A percentile compares a stretch with the other conserved stretches of the same genome.
These are phyloP conservation scores for Lactarius hatsudake DNA, from an alignment of 768 basidiomycete species.

Conservation along the genomic window DNA sequence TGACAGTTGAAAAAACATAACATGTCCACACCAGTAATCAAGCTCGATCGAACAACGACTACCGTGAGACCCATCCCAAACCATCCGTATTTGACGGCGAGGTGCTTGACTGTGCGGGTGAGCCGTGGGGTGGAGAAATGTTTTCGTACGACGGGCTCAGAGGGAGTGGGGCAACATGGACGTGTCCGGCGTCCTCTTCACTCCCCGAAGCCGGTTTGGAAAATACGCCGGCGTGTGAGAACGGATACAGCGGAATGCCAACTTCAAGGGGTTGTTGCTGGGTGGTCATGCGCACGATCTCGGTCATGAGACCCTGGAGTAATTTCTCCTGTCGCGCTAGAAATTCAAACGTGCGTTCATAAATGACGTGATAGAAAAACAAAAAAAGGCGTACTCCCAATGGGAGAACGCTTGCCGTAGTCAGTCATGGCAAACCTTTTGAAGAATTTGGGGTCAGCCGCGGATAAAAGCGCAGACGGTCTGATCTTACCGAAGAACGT, in stretches of 20 bases:
- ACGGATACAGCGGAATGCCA: slow-evolving; percentile 76
- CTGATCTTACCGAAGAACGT: slow-evolving; percentile 63
- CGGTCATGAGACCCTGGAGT: slow-evolving; percentile 79
- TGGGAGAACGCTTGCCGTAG: slow-evolving; percentile 76
- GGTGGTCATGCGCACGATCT: slow-evolving; percentile 78
- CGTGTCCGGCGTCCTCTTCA: slow-evolving; percentile 32
- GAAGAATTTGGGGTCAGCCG: slow-evolving; percentile 51
- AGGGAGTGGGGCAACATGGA: slow-evolving; percentile 39
- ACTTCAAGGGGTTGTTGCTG: slow-evolving; percentile 80
- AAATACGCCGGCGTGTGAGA: slow-evolving; percentile 67
- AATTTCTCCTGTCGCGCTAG: slow-evolving; percentile 80
- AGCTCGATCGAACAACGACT: neutral
- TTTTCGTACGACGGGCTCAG: slow-evolving; percentile 37
- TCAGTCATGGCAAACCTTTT: slow-evolving; percentile 85
- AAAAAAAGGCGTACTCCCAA: slow-evolving; percentile 60
- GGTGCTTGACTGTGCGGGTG: slow-evolving; percentile 14
- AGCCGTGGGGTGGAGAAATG: slow-evolving; percentile 26
- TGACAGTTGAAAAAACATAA: too few species aligned
- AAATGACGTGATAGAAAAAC: neutral
- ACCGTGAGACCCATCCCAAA: slow-evolving; percentile 17
- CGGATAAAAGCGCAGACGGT: neutral
- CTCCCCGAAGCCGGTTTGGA: slow-evolving; percentile 43
- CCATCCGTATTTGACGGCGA: slow-evolving; percentile 27
- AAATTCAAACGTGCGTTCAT: neutral
- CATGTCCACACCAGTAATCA: too few species aligned